Base-by-base conservation (phyloP, 768 basidiomycete genomes). In the Pulveroboletus sp. region DNA sequence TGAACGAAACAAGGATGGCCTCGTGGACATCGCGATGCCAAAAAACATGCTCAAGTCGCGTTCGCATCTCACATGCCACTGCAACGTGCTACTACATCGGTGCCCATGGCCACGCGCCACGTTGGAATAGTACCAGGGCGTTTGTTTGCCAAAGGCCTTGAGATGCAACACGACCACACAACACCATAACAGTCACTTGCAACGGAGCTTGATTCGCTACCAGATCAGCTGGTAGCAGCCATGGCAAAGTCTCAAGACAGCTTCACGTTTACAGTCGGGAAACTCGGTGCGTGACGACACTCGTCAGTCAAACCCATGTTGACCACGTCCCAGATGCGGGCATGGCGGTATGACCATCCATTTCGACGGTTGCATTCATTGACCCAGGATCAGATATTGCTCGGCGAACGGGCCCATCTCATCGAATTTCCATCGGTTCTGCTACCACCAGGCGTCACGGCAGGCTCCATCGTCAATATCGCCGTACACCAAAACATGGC, bases 391-490 rank as follows among this genome's bases (percentile, higher is more conserved):
- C 19, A 93, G 92, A 94, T 97, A 56, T 79, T 95, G 2, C 78
- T 97, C 13, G 94, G 95, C 14, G 92, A 91, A 66, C 81, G 92
- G 36, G 94, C 94, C 16, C 95, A 98, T 63, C 78, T 98, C 31
- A 95, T 99, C 59, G 95, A 99, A 69, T 99, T 98, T 67, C 97
- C 97, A 2, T 98, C 97, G 0, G 77, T 99, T 33, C 80, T 98
- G 1, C 75, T 98, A 7, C 97, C 97, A 1, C 90, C 94, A 0
- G 94, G 94, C 13, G 85, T 92, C 1, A 84, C 87, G 9, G 83
- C 94, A 0, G 97, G 97, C 6, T 97, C 93, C 17, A 97, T 99
- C 57, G 91, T 99, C 58, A 97, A 93, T 65, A 98, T 98, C 67
- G 84, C 94, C 3, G 94, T 98, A 13, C 81, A 90, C 62, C 87